These are phyloP conservation scores for Glonium stellatum DNA, from an alignment of 495 filamentous ascomycete genomes.

Conservation along the genomic window DNA sequence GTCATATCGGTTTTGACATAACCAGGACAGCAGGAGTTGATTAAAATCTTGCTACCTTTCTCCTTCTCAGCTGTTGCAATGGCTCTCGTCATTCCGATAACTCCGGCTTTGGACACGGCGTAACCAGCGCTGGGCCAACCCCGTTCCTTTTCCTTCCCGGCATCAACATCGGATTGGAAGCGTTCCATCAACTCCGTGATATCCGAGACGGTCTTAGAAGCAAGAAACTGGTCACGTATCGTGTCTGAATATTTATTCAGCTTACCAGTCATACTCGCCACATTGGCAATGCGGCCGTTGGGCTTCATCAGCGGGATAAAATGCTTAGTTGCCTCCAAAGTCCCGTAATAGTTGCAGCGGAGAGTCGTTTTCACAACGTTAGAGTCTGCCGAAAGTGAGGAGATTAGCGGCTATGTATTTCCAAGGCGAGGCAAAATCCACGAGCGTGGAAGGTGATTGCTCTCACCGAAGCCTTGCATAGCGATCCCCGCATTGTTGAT, in stretches of 20 bases:
- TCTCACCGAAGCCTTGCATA: constrained; percentile 34
- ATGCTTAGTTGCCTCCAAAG: constrained; percentile 35
- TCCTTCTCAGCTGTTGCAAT: constrained; percentile 36
- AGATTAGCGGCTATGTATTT: not conserved
- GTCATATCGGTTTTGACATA: constrained; percentile 51
- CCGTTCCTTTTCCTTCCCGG: constrained; percentile 37
- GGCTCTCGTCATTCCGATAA: constrained; percentile 40
- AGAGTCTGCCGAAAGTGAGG: constrained; percentile 27
- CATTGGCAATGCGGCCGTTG: constrained; percentile 43
- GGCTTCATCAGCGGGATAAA: constrained; percentile 41
- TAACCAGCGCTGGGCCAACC: constrained; percentile 44
- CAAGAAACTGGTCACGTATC: constrained; percentile 34
- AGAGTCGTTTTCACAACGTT: constrained; percentile 45
- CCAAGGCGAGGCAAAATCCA: not conserved
- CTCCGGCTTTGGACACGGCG: constrained; percentile 42
- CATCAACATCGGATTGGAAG: constrained; percentile 38
- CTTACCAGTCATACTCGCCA: constrained; percentile 39
- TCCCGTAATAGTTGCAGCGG: constrained; percentile 44
- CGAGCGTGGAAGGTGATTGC: not conserved
- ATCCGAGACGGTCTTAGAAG: constrained; percentile 34
- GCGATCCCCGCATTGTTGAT: constrained; percentile 46
- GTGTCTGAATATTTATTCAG: constrained; percentile 40
- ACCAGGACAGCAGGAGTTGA: constrained; percentile 50
- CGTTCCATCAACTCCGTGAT: constrained; percentile 41
- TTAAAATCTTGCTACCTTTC: constrained; percentile 33